These are phyloP conservation scores for Abortiporus biennis DNA, from an alignment of 1,284 basidiomycete genomes.

Conservation along the genomic window DNA sequence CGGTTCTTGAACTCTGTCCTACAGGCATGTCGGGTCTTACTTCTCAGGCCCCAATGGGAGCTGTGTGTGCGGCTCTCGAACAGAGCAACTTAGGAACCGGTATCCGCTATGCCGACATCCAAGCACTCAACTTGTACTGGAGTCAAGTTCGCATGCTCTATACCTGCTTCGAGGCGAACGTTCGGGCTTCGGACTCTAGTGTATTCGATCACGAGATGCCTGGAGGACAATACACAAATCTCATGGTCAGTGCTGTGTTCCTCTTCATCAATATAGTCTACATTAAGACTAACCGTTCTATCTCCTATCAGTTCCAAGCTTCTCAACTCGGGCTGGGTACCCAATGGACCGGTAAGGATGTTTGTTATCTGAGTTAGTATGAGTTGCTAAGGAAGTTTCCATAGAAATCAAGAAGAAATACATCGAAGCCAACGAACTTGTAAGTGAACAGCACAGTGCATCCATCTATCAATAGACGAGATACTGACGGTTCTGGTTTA, in stretches of 20 bases:
- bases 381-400: conserved; percentile 4
- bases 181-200: conserved; percentile 93
- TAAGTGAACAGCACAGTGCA: conserved; percentile 36
- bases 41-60: conserved; percentile 99
- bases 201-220: conserved; percentile 99
- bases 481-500: neutral
- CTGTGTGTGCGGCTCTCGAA: conserved; percentile 90
- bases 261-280: neutral
- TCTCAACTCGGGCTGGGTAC: conserved; percentile 95
- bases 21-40: conserved; percentile 98
- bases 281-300: neutral
- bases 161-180: conserved; percentile 97
- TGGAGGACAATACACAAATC: conserved; percentile 94
- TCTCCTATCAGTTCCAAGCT: conserved; percentile 85
- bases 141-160: conserved; percentile 95
- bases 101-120: conserved; percentile 96
- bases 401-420: conserved; percentile 98
- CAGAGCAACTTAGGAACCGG: conserved; percentile 94
- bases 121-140: conserved; percentile 98
- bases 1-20: neutral
- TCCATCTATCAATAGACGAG: neutral
- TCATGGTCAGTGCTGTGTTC: conserved; percentile 57
- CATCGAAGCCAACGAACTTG: conserved; percentile 91
- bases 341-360: conserved; percentile 78
- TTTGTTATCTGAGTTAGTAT: conserved; percentile 7